A percentile compares a stretch with the other conserved stretches of the same genome.
Evolutionary conservation across 306 rosid genomes (phyloP).

Genomic region (Casuarina equisetifolia): DNA sequence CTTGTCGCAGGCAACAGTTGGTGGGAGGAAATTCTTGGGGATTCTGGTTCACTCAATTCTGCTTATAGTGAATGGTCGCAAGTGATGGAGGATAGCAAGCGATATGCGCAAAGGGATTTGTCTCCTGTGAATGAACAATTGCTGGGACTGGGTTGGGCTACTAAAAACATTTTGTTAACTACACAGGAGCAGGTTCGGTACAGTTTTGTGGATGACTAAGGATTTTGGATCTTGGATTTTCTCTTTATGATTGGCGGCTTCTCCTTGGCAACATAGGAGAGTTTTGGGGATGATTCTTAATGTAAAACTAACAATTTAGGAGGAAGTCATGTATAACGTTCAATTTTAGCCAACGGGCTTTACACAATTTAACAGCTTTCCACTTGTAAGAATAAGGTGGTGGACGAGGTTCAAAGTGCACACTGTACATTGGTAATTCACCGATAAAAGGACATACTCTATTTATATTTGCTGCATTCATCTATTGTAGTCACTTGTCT

Average conservation of each 20-base stretch:
- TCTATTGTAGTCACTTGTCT: too few relatives aligned
- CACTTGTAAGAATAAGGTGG: too few relatives aligned
- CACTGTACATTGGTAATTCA: too few relatives aligned
- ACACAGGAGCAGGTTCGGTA: conserved; percentile 59
- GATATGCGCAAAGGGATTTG: conserved; percentile 48
- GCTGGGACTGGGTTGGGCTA: conserved; percentile 63
- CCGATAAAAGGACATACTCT: too few relatives aligned
- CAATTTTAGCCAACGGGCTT: too few relatives aligned
- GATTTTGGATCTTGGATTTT: neutral
- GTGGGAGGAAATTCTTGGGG: conserved; percentile 40
- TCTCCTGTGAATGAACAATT: conserved; percentile 51
- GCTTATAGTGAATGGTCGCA: conserved; percentile 52
- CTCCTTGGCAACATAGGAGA: neutral
- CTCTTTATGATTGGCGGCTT: too few relatives aligned
- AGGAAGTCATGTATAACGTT: too few relatives aligned
- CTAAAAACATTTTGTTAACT: conserved; percentile 60
- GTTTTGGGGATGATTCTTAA: too few relatives aligned
- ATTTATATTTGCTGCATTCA: too few relatives aligned
- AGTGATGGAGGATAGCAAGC: conserved; percentile 60
- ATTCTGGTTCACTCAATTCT: conserved; percentile 32
- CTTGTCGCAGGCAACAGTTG: conserved; percentile 32
- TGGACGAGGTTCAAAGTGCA: too few relatives aligned
- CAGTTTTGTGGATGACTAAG: conserved; percentile 56
- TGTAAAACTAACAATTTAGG: too few relatives aligned
- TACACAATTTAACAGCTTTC: too few relatives aligned